Evolutionary conservation across 352 stramenopile genomes (phyloP).

Genomic region (Pythium biforme): DNA sequence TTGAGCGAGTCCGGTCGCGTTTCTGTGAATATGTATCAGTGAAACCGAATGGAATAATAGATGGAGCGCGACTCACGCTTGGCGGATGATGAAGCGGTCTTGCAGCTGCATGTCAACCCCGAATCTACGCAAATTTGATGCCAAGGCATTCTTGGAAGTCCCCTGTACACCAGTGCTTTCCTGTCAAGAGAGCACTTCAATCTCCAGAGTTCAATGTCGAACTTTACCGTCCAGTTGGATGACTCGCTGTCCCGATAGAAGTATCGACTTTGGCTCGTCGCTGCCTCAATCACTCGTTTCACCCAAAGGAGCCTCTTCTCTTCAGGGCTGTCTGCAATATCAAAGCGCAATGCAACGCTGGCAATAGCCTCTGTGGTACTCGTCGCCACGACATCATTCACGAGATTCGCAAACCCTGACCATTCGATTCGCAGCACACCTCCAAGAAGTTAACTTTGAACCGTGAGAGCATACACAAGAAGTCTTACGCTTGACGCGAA

Average conservation of each 20-base stretch:
- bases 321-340: background rate
- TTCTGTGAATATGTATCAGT: constrained; percentile 26
- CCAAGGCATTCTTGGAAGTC: background rate
- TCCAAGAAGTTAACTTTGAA: background rate
- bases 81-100: constrained; percentile 33
- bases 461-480: background rate
- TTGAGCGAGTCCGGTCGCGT: constrained; percentile 29
- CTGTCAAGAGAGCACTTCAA: background rate
- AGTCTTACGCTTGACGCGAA: constrained; percentile 27
- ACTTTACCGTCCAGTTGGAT: constrained; percentile 15
- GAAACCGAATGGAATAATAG: background rate
- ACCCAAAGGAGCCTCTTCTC: constrained; percentile 12
- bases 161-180: background rate
- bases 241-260: background rate
- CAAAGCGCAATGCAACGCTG: constrained; percentile 20
- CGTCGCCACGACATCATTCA: constrained; percentile 20
- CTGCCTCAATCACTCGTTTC: constrained; percentile 20
- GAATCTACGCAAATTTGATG: background rate
- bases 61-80: constrained; percentile 19
- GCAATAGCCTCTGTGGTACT: constrained; percentile 3
- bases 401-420: constrained; percentile 25
- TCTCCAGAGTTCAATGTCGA: background rate
- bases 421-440: background rate
- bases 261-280: constrained; percentile 23
- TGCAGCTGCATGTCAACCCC: constrained; percentile 27